phyloP scores from a whole-genome alignment of 2,329 filamentous ascomycete genomes.

The Colletotrichum tanaceti region DNA sequence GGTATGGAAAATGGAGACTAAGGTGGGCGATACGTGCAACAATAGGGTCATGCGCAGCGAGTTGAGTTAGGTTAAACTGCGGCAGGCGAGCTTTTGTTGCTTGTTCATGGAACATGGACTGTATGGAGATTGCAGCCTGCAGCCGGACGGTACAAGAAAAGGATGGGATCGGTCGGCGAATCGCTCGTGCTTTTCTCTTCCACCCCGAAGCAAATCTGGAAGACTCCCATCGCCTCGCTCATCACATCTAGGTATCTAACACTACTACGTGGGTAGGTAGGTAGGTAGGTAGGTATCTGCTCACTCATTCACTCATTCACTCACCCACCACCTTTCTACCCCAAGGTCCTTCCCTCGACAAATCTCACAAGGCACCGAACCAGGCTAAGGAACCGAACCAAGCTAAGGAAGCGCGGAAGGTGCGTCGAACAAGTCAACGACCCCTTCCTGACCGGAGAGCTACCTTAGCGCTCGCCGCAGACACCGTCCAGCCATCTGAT shows the following conservation, averaged over 20 bases:
- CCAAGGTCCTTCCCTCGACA: slow-evolving; percentile 8
- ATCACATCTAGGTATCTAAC: too few relatives aligned
- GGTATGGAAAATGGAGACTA: too few relatives aligned
- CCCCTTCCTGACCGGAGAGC: slow-evolving; percentile 5
- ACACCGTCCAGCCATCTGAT: slow-evolving; percentile 26
- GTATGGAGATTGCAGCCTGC: not conserved
- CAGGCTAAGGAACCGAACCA: slow-evolving; percentile 11
- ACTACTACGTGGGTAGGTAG: too few relatives aligned
- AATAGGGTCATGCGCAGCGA: slow-evolving; percentile 13
- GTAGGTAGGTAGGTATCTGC: too few relatives aligned
- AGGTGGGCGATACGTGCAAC: not conserved
- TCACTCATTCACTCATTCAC: not conserved
- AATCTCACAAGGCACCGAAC: too few relatives aligned
- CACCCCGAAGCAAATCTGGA: slow-evolving; percentile 17
- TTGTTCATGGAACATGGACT: not conserved
- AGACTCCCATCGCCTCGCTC: not conserved
- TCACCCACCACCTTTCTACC: not conserved
- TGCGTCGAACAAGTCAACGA: slow-evolving; percentile 12
- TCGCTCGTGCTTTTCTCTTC: slow-evolving; percentile 30
- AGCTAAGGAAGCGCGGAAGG: slow-evolving; percentile 13
- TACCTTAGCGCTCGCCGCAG: slow-evolving; percentile 25
- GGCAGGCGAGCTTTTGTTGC: slow-evolving; percentile 22
- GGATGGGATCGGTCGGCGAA: slow-evolving; percentile 17
- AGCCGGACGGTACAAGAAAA: slow-evolving; percentile 3
- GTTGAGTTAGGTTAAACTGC: slow-evolving; percentile 20